phyloP scores from a whole-genome alignment of 805 yeast genomes.

The Saturnispora dispora region DNA sequence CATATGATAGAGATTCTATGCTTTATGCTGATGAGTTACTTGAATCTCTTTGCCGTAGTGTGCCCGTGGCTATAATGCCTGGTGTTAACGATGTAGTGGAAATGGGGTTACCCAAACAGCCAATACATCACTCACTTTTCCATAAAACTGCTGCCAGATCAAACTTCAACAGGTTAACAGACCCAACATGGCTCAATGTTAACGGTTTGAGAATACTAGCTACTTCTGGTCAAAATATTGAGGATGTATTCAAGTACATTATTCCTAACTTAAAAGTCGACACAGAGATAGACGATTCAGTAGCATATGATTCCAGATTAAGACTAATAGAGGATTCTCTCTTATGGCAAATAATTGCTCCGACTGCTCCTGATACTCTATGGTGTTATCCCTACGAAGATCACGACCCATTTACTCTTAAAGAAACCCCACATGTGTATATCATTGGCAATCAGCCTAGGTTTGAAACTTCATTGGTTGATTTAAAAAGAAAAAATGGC shows the following conservation, averaged over 20 bases:
- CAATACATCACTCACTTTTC: constrained; percentile 73
- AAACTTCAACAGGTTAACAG: constrained; percentile 42
- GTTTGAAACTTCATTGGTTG: constrained; percentile 39
- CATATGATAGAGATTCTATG: constrained; percentile 40
- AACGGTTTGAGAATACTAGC: constrained; percentile 54
- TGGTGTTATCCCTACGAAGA: constrained; percentile 79
- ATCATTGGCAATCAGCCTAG: constrained; percentile 76
- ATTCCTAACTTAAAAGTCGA: constrained; percentile 31
- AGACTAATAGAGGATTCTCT: constrained; percentile 59
- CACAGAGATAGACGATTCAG: constrained; percentile 20
- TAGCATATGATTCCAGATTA: constrained; percentile 30
- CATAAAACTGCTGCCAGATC: constrained; percentile 28
- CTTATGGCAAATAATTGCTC: constrained; percentile 79
- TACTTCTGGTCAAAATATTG: constrained; percentile 76
- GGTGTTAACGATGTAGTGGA: constrained; percentile 86
- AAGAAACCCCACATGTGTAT: constrained; percentile 77
- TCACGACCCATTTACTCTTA: constrained; percentile 72
- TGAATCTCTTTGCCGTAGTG: constrained; percentile 42
- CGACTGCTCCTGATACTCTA: constrained; percentile 94
- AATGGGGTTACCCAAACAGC: constrained; percentile 77
- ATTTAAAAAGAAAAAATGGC: constrained; percentile 28
- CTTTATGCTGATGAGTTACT: constrained; percentile 52
- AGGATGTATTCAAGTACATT: constrained; percentile 65
- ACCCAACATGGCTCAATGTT: constrained; percentile 66
- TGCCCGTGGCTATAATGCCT: constrained; percentile 75